Evolutionary conservation across 1,284 basidiomycete genomes (phyloP), one percentile per base, ranked within the genome.

Genomic region (Rhodotorula mucilaginosa): DNA sequence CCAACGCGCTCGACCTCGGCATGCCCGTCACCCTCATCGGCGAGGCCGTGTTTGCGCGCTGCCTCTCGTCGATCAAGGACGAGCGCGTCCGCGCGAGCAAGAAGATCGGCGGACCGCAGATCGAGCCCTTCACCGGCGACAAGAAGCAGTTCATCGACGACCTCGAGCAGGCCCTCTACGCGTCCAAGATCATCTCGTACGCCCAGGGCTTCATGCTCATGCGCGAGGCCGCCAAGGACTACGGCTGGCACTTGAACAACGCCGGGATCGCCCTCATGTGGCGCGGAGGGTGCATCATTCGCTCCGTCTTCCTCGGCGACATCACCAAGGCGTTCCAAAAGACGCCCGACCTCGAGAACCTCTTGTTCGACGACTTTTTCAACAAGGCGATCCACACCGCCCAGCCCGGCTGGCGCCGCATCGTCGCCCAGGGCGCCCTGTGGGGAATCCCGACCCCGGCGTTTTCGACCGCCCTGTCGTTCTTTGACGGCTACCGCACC

Each of bases 181-280:
- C 95, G 61, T 97, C 93, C 80, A 99, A 99, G 88, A 96, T 99
- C 83, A 94, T 97, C 80, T 97, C 93, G 54, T 97, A 99, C 86
- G 93, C 96, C 34, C 97, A 99, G 85, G 97, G 97, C 78, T 99
- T 99, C 87, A 97, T 99, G 89, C 88, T 99, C 80, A 97, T 99
- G 95, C 88, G 97, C 79, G 91, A 98, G 84, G 96, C 96, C 67
- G 96, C 95, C 67, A 91, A 93, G 83, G 94, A 96, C 86, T 93
- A 86, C 91, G 79, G 81, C 76, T 93, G 92, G 91, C 88, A 90
- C 81, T 83, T 93, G 80, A 93, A 93, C 86, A 97, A 97, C 82
- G 90, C 94, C 80, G 94, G 94, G 75, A 98, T 99, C 81, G 97
- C 97, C 63, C 89, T 87, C 78, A 99, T 99, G 93, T 99, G 97